These are phyloP conservation scores for Thelonectria rubi DNA, from an alignment of 2,329 filamentous ascomycete species.

Conservation along the genomic window DNA sequence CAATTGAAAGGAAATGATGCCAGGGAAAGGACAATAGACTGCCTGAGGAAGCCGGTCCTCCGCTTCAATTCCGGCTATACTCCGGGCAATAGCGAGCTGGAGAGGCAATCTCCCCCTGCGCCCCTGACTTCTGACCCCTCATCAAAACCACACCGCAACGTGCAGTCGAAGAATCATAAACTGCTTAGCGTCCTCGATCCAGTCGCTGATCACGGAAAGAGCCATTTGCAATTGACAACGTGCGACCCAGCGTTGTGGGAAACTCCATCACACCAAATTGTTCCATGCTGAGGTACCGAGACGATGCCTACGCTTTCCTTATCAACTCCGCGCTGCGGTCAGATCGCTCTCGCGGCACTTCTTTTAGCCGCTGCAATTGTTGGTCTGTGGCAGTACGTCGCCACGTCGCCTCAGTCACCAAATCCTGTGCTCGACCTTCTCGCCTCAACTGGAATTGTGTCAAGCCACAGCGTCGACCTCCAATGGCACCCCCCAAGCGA, in stretches of 20 bases:
- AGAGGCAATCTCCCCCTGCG: not conserved
- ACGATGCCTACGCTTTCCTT: conserved; percentile 12
- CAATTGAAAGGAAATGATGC: no score
- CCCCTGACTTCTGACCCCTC: not conserved
- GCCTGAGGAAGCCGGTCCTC: no score
- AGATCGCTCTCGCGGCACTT: conserved; percentile 14
- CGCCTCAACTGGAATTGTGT: conserved; percentile 19
- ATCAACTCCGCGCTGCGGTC: conserved; percentile 11
- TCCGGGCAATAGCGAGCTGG: not conserved
- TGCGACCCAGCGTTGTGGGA: not conserved
- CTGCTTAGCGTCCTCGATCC: not conserved
- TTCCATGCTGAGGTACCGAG: not conserved
- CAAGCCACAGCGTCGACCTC: conserved; percentile 48
- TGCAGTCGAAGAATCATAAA: not conserved
- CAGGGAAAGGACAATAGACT: no score
- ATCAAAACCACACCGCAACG: not conserved
- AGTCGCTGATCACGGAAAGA: not conserved
- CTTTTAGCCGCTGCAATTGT: conserved; percentile 15
- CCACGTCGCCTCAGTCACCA: conserved; percentile 27
- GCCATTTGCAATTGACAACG: not conserved
- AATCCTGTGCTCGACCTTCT: conserved; percentile 28
- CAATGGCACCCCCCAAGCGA: conserved; percentile 67
- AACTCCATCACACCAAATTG: not conserved
- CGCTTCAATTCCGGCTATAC: not conserved
- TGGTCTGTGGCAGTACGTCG: conserved; percentile 23